Conservation (phyloP, 2,329 filamentous ascomycete species). For the Exutisphaerella laricina region DNA sequence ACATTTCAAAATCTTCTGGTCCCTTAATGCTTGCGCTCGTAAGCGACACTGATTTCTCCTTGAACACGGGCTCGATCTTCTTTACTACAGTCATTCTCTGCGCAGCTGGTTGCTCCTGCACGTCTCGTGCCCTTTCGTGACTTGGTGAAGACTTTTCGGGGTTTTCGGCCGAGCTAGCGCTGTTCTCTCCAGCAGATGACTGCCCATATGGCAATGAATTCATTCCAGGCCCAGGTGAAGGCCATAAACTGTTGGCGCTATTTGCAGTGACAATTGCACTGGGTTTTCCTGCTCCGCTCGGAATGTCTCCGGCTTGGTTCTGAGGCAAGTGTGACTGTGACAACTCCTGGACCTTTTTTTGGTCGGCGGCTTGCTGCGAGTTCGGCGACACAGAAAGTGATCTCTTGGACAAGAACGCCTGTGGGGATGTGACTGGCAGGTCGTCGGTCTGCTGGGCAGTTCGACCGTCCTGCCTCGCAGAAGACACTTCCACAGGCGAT, state of each 20-base stretch:
- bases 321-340: neutral
- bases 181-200: conserved; percentile 18
- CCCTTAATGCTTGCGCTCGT: conserved; percentile 32
- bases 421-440: conserved; percentile 8
- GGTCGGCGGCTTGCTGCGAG: neutral
- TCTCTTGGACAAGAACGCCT: conserved; percentile 15
- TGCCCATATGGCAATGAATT: conserved; percentile 17
- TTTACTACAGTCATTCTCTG: conserved; percentile 26
- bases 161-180: conserved; percentile 10
- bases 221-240: conserved; percentile 12
- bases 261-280: conserved; percentile 1
- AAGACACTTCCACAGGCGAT: conserved; percentile 6
- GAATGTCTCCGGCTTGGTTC: neutral
- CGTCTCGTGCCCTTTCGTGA: conserved; percentile 8
- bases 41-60: conserved; percentile 17
- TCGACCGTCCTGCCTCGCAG: conserved; percentile 6
- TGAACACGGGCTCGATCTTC: conserved; percentile 14
- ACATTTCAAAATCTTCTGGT: conserved; percentile 43
- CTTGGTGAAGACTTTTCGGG: conserved; percentile 12
- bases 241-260: neutral
- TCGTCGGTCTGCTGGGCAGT: conserved; percentile 4
- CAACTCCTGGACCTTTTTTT: conserved; percentile 9
- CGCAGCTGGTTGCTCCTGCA: conserved; percentile 28
- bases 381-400: conserved; percentile 12
- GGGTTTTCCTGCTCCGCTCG: conserved; percentile 3